Evolutionary conservation across 768 basidiomycete species (phyloP).

Genomic region (Candolleomyces aberdarensis): DNA sequence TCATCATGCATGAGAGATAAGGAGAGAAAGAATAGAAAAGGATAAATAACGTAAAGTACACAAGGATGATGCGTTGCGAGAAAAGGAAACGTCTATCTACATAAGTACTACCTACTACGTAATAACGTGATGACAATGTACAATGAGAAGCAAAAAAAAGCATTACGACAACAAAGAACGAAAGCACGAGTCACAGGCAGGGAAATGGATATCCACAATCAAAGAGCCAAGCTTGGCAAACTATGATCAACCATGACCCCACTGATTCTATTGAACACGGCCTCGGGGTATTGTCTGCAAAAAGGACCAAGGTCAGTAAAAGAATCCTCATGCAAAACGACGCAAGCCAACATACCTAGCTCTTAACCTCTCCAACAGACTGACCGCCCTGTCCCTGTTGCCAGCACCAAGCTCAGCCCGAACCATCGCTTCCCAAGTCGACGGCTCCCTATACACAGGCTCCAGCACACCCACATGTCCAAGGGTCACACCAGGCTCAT

Average conservation of each 20-base stretch:
- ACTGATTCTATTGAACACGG: constrained; percentile 75
- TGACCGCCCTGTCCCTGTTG: constrained; percentile 64
- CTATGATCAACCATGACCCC: constrained; percentile 73
- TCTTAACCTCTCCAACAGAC: constrained; percentile 67
- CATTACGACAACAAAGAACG: too few species aligned
- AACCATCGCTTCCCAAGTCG: constrained; percentile 96
- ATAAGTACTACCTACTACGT: too few species aligned
- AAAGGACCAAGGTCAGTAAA: constrained; percentile 9
- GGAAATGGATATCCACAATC: too few species aligned
- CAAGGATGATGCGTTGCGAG: too few species aligned
- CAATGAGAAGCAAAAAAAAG: too few species aligned
- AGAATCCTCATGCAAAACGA: neutral
- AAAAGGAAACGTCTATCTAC: too few species aligned
- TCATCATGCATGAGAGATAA: too few species aligned
- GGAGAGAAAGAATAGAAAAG: too few species aligned
- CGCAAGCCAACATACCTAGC: constrained; percentile 49
- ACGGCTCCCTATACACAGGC: constrained; percentile 88
- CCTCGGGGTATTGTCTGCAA: constrained; percentile 68
- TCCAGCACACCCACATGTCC: constrained; percentile 36
- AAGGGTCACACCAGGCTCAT: constrained; percentile 38
- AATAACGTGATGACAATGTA: too few species aligned
- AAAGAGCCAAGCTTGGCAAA: too few species aligned
- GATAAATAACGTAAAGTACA: too few species aligned
- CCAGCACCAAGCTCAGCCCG: constrained; percentile 83
- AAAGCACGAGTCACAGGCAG: too few species aligned